Evolutionary conservation across 768 basidiomycete genomes (phyloP).

Genomic region (Boletus tomentosulus): DNA sequence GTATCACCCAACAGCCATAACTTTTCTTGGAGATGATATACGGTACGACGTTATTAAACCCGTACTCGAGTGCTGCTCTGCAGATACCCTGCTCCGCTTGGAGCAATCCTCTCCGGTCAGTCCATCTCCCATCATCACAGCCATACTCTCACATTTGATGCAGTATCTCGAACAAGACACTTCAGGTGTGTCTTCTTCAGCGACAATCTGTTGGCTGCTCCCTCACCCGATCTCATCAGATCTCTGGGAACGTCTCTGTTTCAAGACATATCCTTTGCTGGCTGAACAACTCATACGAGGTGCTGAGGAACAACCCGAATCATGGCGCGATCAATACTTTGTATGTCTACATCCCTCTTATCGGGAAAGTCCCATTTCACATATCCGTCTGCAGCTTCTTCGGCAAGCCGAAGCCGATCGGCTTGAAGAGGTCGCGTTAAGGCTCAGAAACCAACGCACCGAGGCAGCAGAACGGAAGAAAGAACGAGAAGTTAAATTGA

Average conservation of each 20-base stretch:
- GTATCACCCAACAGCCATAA: slow-evolving; percentile 45
- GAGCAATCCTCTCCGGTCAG: slow-evolving; percentile 70
- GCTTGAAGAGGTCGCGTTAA: slow-evolving; percentile 58
- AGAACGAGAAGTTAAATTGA: slow-evolving; percentile 72
- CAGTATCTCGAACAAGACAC: slow-evolving; percentile 57
- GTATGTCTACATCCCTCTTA: slow-evolving; percentile 38
- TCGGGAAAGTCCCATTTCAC: slow-evolving; percentile 1
- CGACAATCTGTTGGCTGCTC: neutral
- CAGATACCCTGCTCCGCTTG: slow-evolving; percentile 63
- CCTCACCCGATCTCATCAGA: slow-evolving; percentile 36
- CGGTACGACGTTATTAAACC: slow-evolving; percentile 66
- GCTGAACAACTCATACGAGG: slow-evolving; percentile 43
- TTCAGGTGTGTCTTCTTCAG: slow-evolving; percentile 37
- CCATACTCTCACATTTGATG: slow-evolving; percentile 11
- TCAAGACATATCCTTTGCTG: slow-evolving; percentile 53
- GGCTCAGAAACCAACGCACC: slow-evolving; percentile 60
- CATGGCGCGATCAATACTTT: slow-evolving; percentile 68
- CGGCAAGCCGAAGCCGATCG: slow-evolving; percentile 58
- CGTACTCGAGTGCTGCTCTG: slow-evolving; percentile 67
- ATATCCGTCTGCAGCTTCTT: slow-evolving; percentile 40
- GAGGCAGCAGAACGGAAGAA: slow-evolving; percentile 73
- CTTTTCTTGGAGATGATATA: slow-evolving; percentile 56
- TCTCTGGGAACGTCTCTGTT: slow-evolving; percentile 65
- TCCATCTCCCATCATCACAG: slow-evolving; percentile 12
- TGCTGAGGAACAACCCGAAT: slow-evolving; percentile 44